A percentile compares a stretch with the other conserved stretches of the same genome.
Conservation (phyloP, 345 rosid species). For the Bruguiera parviflora region DNA sequence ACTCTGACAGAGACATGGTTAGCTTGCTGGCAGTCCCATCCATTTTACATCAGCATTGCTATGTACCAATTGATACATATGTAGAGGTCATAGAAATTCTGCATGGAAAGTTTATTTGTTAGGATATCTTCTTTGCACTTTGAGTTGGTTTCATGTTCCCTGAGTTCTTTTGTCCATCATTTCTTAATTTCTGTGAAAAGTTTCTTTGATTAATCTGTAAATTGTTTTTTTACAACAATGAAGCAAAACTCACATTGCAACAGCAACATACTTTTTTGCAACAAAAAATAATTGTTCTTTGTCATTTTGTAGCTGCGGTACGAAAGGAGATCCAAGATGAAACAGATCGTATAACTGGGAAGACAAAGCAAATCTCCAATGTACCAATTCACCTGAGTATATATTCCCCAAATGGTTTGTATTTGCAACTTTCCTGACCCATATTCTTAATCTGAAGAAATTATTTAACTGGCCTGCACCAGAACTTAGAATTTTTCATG, state of each 20-base stretch:
- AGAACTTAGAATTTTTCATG: background rate
- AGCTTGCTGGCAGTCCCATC: background rate
- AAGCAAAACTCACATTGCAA: background rate
- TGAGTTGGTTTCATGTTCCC: background rate
- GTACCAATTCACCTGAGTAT: conserved; percentile 71
- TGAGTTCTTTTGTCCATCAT: background rate
- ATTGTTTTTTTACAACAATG: background rate
- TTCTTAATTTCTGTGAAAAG: background rate
- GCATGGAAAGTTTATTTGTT: background rate
- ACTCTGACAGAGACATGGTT: background rate
- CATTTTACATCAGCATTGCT: background rate
- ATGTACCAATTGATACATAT: background rate
- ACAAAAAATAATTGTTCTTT: conserved; percentile 5
- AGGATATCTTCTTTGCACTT: background rate
- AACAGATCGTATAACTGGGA: conserved; percentile 75
- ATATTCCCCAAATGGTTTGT: conserved; percentile 83
- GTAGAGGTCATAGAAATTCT: background rate
- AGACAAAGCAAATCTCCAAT: conserved; percentile 65
- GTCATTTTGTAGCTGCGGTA: conserved; percentile 49
- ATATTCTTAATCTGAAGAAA: conserved; percentile 6
- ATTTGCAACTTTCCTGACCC: conserved; percentile 9
- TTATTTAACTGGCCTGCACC: background rate
- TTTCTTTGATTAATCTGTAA: background rate
- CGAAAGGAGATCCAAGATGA: conserved; percentile 70
- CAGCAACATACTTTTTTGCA: background rate